Conservation (phyloP, 2,329 filamentous ascomycete species). For the Ascocoryne sarcoides region DNA sequence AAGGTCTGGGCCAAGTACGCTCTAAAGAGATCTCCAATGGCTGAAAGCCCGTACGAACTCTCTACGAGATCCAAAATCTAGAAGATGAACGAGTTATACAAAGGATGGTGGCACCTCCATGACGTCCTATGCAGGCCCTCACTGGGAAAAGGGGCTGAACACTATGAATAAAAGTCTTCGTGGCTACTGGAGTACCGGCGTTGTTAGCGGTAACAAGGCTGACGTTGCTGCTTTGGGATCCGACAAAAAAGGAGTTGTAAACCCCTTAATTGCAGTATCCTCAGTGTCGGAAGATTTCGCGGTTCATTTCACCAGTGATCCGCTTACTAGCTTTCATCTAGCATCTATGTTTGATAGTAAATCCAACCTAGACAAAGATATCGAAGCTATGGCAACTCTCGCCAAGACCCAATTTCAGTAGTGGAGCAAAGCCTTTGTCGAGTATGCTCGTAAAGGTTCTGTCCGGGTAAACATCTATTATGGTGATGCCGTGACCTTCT, state of each 20-base stretch:
- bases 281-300: background rate
- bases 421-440: background rate
- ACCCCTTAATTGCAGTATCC: background rate
- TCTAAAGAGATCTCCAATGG: background rate
- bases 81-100: too few relatives aligned
- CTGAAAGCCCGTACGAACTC: background rate
- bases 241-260: background rate
- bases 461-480: background rate
- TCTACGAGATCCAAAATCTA: background rate
- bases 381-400: background rate
- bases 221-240: background rate
- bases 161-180: background rate
- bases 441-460: background rate
- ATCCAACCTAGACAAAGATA: background rate
- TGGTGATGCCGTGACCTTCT: background rate
- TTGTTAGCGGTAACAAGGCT: background rate
- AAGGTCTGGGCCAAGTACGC: conserved; percentile 1
- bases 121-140: background rate
- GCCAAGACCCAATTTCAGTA: background rate
- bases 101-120: background rate
- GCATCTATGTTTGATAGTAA: background rate
- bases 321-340: background rate
- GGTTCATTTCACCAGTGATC: background rate
- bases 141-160: background rate
- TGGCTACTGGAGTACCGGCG: background rate